phyloP scores from a whole-genome alignment of 116 monocot genomes.

The Thalassia testudinum region DNA sequence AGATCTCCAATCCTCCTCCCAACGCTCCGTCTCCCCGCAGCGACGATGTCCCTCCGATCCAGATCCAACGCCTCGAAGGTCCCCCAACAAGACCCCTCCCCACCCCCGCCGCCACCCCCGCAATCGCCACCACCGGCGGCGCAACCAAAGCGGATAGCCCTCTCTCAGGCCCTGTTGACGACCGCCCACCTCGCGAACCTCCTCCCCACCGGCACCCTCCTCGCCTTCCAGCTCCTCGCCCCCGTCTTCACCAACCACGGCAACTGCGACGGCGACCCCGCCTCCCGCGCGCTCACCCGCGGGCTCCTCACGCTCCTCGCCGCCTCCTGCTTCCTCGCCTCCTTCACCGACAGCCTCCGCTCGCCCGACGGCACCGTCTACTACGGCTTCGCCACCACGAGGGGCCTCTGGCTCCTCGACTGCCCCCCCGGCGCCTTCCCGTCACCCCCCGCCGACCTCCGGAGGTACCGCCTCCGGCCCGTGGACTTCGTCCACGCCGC shows the following conservation, averaged over 20 bases:
- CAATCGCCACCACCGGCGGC: background rate
- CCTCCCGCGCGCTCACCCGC: constrained; percentile 8
- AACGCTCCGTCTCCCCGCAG: no score
- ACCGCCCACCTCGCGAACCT: constrained; percentile 31
- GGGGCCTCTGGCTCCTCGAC: constrained; percentile 35
- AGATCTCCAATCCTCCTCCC: background rate
- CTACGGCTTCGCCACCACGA: constrained; percentile 32
- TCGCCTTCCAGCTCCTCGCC: constrained; percentile 31
- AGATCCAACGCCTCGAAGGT: background rate
- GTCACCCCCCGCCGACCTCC: constrained; percentile 4
- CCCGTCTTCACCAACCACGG: constrained; percentile 26
- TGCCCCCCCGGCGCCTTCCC: background rate
- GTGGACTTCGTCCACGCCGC: constrained; percentile 37
- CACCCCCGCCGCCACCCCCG: background rate
- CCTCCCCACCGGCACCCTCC: constrained; percentile 38
- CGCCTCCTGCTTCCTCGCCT: constrained; percentile 24
- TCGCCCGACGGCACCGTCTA: constrained; percentile 12
- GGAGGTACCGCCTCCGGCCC: constrained; percentile 18
- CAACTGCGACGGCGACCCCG: constrained; percentile 7
- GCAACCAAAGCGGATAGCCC: background rate
- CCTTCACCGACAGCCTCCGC: constrained; percentile 34
- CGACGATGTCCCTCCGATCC: constrained; percentile 1
- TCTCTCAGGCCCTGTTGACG: constrained; percentile 16
- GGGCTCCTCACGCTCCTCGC: constrained; percentile 17
- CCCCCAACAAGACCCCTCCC: background rate